phyloP scores from a whole-genome alignment of 805 yeast genomes.

The Debaryomyces tyrocola region DNA sequence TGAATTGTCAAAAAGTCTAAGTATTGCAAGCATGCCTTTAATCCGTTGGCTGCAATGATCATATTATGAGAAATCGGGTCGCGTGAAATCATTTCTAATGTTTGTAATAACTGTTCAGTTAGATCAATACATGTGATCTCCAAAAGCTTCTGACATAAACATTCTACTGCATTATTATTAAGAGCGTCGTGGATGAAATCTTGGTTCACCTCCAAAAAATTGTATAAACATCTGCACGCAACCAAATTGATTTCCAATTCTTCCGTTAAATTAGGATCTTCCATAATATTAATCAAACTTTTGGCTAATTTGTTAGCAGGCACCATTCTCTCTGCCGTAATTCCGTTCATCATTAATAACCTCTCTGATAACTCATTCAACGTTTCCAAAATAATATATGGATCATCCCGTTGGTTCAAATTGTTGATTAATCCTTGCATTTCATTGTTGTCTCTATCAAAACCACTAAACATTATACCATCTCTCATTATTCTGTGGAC shows the following conservation, averaged over 20 bases:
- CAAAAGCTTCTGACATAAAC: constrained; percentile 60
- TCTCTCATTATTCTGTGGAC: constrained; percentile 36
- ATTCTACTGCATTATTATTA: constrained; percentile 62
- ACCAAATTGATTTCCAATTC: constrained; percentile 80
- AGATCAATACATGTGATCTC: constrained; percentile 85
- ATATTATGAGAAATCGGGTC: constrained; percentile 48
- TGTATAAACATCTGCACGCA: constrained; percentile 81
- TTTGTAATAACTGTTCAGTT: constrained; percentile 86
- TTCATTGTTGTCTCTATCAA: constrained; percentile 24
- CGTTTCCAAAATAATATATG: constrained; percentile 62
- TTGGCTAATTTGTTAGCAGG: constrained; percentile 59
- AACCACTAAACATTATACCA: constrained; percentile 17
- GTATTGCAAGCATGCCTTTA: constrained; percentile 65
- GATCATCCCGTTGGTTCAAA: constrained; percentile 49
- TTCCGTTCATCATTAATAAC: constrained; percentile 65
- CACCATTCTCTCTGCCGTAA: constrained; percentile 60
- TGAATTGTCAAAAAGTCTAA: constrained; percentile 88
- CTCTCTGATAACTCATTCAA: constrained; percentile 64
- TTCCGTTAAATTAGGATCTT: constrained; percentile 55
- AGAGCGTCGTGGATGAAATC: constrained; percentile 65
- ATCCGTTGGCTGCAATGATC: constrained; percentile 59
- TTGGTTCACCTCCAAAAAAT: constrained; percentile 71
- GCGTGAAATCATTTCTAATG: constrained; percentile 65
- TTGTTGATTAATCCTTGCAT: constrained; percentile 36
- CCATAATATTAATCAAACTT: constrained; percentile 57